Evolutionary conservation across 1,284 basidiomycete genomes (phyloP).

Genomic region (Phylloboletellus chloephorus): DNA sequence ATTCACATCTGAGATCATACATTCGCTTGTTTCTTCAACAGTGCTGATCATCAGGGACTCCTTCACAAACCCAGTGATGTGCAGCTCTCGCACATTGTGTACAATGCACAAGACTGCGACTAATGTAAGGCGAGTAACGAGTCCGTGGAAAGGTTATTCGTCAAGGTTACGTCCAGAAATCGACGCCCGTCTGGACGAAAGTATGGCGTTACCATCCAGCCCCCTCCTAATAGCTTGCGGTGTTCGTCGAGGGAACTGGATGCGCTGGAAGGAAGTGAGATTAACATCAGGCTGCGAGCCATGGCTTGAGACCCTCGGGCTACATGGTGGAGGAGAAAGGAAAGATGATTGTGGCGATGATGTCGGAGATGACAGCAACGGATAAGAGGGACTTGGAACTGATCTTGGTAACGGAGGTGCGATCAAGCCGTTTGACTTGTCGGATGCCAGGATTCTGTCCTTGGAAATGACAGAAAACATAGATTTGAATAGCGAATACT

Average conservation of each 20-base stretch:
- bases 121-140: not conserved
- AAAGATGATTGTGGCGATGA: slow-evolving; percentile 18
- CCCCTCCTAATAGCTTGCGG: slow-evolving; percentile 8
- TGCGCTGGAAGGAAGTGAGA: slow-evolving; percentile 5
- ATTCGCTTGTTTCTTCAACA: too few species aligned
- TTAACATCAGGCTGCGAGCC: slow-evolving; percentile 9
- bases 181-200: slow-evolving; percentile 19
- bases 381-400: slow-evolving; percentile 18
- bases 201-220: slow-evolving; percentile 4
- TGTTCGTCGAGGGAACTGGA: slow-evolving; percentile 15
- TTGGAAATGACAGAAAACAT: slow-evolving; percentile 46
- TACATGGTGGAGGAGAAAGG: slow-evolving; percentile 25
- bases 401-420: slow-evolving; percentile 45
- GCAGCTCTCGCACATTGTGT: slow-evolving; percentile 1
- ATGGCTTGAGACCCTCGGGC: slow-evolving; percentile 12
- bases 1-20: too few species aligned
- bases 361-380: slow-evolving; percentile 18
- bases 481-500: slow-evolving; percentile 61
- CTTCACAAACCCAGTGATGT: not conserved
- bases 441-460: slow-evolving; percentile 31
- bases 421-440: slow-evolving; percentile 54
- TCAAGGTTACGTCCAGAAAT: slow-evolving; percentile 11
- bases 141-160: slow-evolving; percentile 10
- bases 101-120: slow-evolving; percentile 5
- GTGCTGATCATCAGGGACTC: not conserved